Percentiles rank a stretch among this genome's conserved stretches.
Conservation (phyloP, 2,329 filamentous ascomycete genomes). For the Chalaropsis thielavioides region DNA sequence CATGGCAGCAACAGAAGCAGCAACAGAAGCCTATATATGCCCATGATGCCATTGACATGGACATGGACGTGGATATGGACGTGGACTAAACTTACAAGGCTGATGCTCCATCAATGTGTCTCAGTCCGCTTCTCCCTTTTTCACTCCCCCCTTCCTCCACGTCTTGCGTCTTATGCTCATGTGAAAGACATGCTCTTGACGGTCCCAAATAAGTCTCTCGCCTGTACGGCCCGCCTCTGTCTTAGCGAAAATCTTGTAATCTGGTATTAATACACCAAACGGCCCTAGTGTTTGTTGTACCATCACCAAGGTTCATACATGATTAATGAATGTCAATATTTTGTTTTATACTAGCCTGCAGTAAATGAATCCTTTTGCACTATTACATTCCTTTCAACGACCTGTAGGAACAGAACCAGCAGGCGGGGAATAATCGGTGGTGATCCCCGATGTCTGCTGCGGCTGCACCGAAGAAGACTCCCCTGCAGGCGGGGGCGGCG, state of each 20-base stretch:
- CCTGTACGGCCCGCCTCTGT: too few species aligned
- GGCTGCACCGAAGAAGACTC: slow-evolving; percentile 14
- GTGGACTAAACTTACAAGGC: slow-evolving; percentile 6
- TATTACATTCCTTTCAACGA: neutral
- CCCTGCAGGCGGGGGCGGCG: slow-evolving; percentile 23
- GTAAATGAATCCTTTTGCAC: neutral
- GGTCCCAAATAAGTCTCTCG: too few species aligned
- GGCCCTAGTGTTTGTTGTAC: too few species aligned
- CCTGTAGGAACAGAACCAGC: neutral
- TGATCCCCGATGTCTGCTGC: slow-evolving; percentile 3
- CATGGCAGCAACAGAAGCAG: neutral
- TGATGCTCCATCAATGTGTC: neutral
- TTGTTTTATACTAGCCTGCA: slow-evolving; percentile 1
- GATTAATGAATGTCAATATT: neutral
- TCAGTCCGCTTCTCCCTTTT: neutral
- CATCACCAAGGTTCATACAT: neutral
- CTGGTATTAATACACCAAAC: too few species aligned
- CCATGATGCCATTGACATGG: slow-evolving; percentile 16
- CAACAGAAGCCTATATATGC: slow-evolving; percentile 9
- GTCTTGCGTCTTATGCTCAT: too few species aligned
- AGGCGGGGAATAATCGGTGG: slow-evolving; percentile 16
- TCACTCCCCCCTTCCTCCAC: too few species aligned
- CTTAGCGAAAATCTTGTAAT: too few species aligned
- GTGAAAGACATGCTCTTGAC: too few species aligned
- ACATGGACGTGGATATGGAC: slow-evolving; percentile 18